Evolutionary conservation across 2,329 filamentous ascomycete genomes (phyloP), one percentile per base, ranked within the genome.

Genomic region (Onygenales sp.): DNA sequence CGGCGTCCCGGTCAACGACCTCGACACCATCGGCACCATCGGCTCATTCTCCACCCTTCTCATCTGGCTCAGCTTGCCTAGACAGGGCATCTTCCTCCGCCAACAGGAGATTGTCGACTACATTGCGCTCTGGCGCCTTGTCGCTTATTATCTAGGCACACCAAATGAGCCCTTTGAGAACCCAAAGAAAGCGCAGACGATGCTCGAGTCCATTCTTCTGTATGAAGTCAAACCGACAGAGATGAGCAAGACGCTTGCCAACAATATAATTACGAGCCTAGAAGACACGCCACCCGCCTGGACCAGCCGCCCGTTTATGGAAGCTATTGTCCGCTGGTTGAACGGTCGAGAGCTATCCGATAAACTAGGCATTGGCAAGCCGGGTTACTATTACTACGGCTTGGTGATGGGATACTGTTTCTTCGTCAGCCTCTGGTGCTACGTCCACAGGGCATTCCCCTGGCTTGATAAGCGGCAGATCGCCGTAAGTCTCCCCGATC

Each of bases 1-100:
- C 63, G 85, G 86, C 2, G 72, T 85, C 2, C 86, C 86, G 4
- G 83, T 91, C 64, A 91, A 86, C 60, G 85, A 91, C 60, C 76
- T 92, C 1, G 86, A 92, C 66, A 81, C 78, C 54, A 81, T 90
- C 36, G 85, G 76, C 9, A 91, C 87, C 1, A 84, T 91, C 56
- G 76, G 75, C 37, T 82, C 81, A 1, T 92, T 92, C 67, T 87
- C 82, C 0, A 76, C 82, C 0, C 79, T 79, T 0, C 67, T 89
- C 2, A 76, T 90, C 55, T 90, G 80, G 76, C 65, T 88, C 31
- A 79, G 80, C 27, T 75, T 91, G 4, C 87, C 87, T 0, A 76
- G 85, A 0, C 87, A 91, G 69, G 87, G 87, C 2, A 82, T 92
- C 52, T 83, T 73, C 58, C 70, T 87, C 31, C 76, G 77, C 0